These are phyloP conservation scores for Solanum hybrid DNA, from an alignment of 305 asterid genomes.

Conservation along the genomic window DNA sequence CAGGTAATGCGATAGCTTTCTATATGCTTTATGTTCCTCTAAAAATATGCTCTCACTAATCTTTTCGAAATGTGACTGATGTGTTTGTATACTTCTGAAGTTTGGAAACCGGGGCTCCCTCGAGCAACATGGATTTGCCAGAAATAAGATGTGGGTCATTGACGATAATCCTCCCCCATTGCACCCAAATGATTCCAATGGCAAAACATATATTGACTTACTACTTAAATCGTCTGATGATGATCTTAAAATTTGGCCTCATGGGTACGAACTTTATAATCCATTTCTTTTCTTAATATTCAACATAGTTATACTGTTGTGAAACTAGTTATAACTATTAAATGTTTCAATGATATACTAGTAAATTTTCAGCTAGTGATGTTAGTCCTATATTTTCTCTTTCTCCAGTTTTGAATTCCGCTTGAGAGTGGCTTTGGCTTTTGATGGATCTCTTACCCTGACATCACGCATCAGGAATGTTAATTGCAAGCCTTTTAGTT, in stretches of 20 bases:
- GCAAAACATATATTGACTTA: constrained; percentile 45
- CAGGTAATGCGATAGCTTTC: constrained; percentile 25
- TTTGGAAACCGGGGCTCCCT: constrained; percentile 64
- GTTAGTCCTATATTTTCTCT: background rate
- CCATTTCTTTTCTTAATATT: background rate
- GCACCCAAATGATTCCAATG: constrained; percentile 29
- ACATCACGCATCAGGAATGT: constrained; percentile 61
- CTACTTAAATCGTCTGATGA: constrained; percentile 56
- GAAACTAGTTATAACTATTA: background rate
- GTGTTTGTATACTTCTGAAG: constrained; percentile 15
- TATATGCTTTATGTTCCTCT: background rate
- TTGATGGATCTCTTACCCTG: constrained; percentile 50
- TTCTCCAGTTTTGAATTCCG: constrained; percentile 54
- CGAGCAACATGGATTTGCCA: constrained; percentile 82
- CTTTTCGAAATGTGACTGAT: background rate
- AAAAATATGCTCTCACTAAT: background rate
- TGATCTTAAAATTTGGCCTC: constrained; percentile 70
- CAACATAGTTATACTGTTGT: background rate
- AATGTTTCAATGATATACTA: background rate
- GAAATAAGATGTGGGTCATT: constrained; percentile 52
- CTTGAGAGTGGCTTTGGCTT: constrained; percentile 47
- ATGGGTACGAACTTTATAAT: constrained; percentile 33
- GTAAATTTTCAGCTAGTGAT: background rate
- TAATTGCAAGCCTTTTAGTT: constrained; percentile 73
- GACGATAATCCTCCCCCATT: constrained; percentile 65